Percentiles rank a stretch among this genome's conserved stretches.
These are phyloP conservation scores for Cladosporium velox DNA, from an alignment of 2,329 filamentous ascomycete genomes.

Conservation along the genomic window DNA sequence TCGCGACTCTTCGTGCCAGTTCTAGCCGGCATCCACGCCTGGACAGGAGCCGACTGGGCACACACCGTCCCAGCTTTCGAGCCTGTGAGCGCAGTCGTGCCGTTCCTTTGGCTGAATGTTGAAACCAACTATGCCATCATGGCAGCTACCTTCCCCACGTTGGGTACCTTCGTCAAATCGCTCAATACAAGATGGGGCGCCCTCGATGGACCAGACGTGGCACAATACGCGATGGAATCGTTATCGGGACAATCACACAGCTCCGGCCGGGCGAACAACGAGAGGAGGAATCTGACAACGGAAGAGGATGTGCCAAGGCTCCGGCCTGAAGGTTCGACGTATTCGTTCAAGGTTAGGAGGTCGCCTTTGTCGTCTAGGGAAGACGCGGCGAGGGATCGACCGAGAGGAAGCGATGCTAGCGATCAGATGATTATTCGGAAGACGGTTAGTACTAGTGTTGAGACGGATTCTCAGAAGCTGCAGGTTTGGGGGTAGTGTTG, in stretches of 20 bases:
- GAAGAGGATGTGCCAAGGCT: neutral
- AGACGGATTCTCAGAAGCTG: neutral
- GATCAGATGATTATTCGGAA: conserved; percentile 31
- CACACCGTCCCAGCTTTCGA: conserved; percentile 23
- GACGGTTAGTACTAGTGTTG: conserved; percentile 23
- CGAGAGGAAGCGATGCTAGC: conserved; percentile 25
- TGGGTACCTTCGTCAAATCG: conserved; percentile 31
- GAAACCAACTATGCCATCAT: conserved; percentile 33
- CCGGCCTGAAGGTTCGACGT: conserved; percentile 6
- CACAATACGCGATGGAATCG: conserved; percentile 14
- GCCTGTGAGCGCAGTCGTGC: conserved; percentile 25
- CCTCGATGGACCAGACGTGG: conserved; percentile 25
- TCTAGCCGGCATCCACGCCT: neutral
- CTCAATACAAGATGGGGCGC: conserved; percentile 32
- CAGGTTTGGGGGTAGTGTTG: neutral
- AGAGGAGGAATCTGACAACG: neutral
- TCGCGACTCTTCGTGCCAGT: conserved; percentile 23
- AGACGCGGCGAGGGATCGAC: neutral
- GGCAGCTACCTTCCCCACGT: conserved; percentile 29
- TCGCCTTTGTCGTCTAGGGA: neutral
- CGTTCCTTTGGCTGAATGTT: conserved; percentile 30
- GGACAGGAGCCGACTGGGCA: neutral
- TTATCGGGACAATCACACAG: conserved; percentile 1
- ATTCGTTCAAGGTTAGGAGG: conserved; percentile 16
- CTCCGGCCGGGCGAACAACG: neutral